Conservation (phyloP, 805 yeast species). For the Naumovozyma baii region DNA sequence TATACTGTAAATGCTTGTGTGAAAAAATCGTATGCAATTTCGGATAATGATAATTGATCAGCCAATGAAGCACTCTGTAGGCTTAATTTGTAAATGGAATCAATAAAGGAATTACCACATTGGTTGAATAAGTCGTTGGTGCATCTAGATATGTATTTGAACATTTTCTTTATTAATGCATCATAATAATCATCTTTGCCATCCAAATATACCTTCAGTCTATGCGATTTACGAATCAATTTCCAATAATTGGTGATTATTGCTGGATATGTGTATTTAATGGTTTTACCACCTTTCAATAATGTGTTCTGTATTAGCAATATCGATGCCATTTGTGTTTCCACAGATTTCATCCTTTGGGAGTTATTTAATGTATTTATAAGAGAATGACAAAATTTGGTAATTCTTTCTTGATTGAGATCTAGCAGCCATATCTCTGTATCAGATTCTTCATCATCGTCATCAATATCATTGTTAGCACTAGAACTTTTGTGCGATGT, state of each 20-base stretch:
- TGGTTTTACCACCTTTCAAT: constrained; percentile 39
- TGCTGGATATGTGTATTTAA: constrained; percentile 66
- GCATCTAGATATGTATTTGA: constrained; percentile 63
- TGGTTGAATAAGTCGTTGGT: constrained; percentile 51
- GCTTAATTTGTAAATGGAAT: constrained; percentile 36
- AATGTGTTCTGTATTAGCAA: constrained; percentile 21
- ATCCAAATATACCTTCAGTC: constrained; percentile 15
- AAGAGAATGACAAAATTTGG: constrained; percentile 61
- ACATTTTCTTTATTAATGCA: constrained; percentile 38
- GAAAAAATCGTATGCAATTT: constrained; percentile 76
- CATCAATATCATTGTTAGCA: background rate
- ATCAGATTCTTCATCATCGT: background rate
- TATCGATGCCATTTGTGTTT: constrained; percentile 32
- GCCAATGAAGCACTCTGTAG: constrained; percentile 65
- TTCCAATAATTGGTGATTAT: constrained; percentile 53
- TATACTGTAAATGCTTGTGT: constrained; percentile 80
- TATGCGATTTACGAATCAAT: constrained; percentile 42
- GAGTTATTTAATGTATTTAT: constrained; percentile 24
- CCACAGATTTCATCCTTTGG: constrained; percentile 9
- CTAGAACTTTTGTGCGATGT: background rate
- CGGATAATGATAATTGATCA: constrained; percentile 63
- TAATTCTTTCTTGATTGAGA: constrained; percentile 47
- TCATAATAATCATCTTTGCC: constrained; percentile 10
- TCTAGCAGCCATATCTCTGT: background rate
- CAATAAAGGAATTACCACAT: constrained; percentile 24